phyloP scores from a whole-genome alignment of 2,329 filamentous ascomycete genomes.

The Phialophora verrucosa region DNA sequence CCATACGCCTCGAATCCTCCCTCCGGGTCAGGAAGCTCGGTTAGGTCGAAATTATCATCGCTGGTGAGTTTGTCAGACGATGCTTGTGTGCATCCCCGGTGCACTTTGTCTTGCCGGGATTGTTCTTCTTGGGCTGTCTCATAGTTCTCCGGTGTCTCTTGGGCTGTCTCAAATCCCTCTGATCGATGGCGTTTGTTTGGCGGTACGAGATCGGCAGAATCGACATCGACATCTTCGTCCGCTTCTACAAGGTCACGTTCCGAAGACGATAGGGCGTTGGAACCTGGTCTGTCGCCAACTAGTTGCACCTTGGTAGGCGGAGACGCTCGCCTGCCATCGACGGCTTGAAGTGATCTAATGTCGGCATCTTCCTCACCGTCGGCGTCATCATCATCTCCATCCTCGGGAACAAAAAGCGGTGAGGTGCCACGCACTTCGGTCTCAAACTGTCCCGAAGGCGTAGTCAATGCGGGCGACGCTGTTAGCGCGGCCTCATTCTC shows the following conservation, averaged over 20 bases:
- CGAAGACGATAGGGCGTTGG: not conserved
- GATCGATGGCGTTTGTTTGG: not conserved
- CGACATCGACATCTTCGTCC: constrained; percentile 6
- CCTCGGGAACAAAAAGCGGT: constrained; percentile 18
- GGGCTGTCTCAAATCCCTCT: constrained; percentile 28
- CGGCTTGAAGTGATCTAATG: not conserved
- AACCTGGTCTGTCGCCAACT: not conserved
- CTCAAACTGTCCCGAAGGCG: not conserved
- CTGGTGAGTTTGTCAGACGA: constrained; percentile 23
- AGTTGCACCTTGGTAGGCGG: not conserved
- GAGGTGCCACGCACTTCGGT: constrained; percentile 3
- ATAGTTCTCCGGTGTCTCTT: constrained; percentile 26
- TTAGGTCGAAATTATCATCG: constrained; percentile 17
- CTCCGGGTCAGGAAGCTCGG: constrained; percentile 38
- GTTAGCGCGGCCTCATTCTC: too few species aligned
- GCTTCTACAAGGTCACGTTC: not conserved
- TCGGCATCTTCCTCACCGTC: constrained; percentile 6
- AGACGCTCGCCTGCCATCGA: not conserved
- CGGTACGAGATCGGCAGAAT: not conserved
- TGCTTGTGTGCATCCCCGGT: constrained; percentile 18
- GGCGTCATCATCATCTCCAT: constrained; percentile 6
- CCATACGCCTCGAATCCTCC: constrained; percentile 39
- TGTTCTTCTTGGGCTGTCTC: constrained; percentile 30
- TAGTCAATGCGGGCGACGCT: not conserved
- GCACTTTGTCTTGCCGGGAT: not conserved